A percentile compares a stretch with the other conserved stretches of the same genome.
These are phyloP conservation scores for Domatiomyces globalis DNA, from an alignment of 2,329 filamentous ascomycete genomes.

Conservation along the genomic window DNA sequence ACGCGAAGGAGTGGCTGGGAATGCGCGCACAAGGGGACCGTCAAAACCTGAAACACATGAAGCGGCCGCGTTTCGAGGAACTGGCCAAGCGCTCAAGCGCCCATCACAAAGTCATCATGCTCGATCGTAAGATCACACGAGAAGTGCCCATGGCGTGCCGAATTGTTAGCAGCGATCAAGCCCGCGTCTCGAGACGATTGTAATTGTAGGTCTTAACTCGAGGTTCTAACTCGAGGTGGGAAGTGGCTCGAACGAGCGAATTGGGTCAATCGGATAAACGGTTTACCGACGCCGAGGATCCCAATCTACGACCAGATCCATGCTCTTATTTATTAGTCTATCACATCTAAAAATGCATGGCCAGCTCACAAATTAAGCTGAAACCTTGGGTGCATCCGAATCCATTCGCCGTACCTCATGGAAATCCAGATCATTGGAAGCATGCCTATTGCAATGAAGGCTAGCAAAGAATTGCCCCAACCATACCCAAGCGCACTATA, in stretches of 20 bases:
- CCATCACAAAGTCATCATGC: too few species aligned
- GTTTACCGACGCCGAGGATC: too few species aligned
- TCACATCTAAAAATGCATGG: neutral
- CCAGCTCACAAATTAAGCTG: constrained; percentile 16
- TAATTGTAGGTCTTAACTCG: too few species aligned
- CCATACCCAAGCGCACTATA: constrained; percentile 34
- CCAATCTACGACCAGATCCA: neutral
- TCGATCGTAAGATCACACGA: too few species aligned
- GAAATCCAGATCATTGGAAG: constrained; percentile 28
- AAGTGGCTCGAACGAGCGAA: too few species aligned
- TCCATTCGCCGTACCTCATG: constrained; percentile 24
- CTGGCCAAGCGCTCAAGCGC: neutral
- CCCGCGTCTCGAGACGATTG: too few species aligned
- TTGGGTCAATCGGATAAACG: too few species aligned
- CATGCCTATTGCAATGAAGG: constrained; percentile 40
- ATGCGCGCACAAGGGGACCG: neutral
- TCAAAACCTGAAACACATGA: neutral
- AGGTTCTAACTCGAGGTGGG: too few species aligned
- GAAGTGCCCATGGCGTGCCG: too few species aligned
- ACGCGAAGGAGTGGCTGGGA: neutral
- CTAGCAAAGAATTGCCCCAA: constrained; percentile 41
- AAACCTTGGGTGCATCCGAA: constrained; percentile 22
- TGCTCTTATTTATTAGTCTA: neutral
- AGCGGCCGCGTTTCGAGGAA: neutral
- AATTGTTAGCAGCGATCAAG: too few species aligned